These are phyloP conservation scores for Colletotrichum limetticola DNA, from an alignment of 2,329 filamentous ascomycete genomes.

Conservation along the genomic window DNA sequence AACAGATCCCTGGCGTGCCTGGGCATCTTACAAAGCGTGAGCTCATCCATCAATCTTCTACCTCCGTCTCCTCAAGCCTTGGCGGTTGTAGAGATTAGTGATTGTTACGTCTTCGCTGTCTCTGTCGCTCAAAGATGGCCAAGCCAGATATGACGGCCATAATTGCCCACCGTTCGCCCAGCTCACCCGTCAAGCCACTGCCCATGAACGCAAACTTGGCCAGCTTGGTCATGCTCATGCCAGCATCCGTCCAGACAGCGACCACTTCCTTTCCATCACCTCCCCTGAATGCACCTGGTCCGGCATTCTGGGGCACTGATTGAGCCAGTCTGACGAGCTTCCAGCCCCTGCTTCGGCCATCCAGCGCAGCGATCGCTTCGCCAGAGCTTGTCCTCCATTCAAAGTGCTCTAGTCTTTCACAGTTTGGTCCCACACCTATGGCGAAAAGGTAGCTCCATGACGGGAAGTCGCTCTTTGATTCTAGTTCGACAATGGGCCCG, in stretches of 20 bases:
- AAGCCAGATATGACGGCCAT: slow-evolving; percentile 52
- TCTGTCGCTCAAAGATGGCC: slow-evolving; percentile 34
- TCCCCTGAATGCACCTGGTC: slow-evolving; percentile 24
- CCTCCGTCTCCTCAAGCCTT: too few relatives aligned
- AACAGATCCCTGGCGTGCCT: background rate
- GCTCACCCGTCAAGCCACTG: slow-evolving; percentile 47
- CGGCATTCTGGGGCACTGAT: slow-evolving; percentile 12
- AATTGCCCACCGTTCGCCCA: slow-evolving; percentile 54
- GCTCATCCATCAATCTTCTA: background rate
- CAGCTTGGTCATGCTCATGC: slow-evolving; percentile 47
- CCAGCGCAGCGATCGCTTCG: slow-evolving; percentile 46
- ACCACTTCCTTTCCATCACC: slow-evolving; percentile 55
- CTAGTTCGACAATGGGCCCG: slow-evolving; percentile 14
- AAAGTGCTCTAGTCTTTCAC: slow-evolving; percentile 46
- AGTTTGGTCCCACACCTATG: slow-evolving; percentile 43
- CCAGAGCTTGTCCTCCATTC: slow-evolving; percentile 55
- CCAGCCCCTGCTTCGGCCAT: slow-evolving; percentile 47
- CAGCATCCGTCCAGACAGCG: slow-evolving; percentile 48
- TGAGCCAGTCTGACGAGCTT: slow-evolving; percentile 52
- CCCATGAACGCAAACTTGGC: slow-evolving; percentile 53
- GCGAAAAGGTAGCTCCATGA: slow-evolving; percentile 44
- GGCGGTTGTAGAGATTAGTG: background rate
- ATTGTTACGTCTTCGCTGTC: slow-evolving; percentile 16
- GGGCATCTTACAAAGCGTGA: background rate
- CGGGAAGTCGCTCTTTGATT: slow-evolving; percentile 19